Base-by-base conservation (phyloP, 352 stramenopile species). In the Phytophthora sp. region DNA sequence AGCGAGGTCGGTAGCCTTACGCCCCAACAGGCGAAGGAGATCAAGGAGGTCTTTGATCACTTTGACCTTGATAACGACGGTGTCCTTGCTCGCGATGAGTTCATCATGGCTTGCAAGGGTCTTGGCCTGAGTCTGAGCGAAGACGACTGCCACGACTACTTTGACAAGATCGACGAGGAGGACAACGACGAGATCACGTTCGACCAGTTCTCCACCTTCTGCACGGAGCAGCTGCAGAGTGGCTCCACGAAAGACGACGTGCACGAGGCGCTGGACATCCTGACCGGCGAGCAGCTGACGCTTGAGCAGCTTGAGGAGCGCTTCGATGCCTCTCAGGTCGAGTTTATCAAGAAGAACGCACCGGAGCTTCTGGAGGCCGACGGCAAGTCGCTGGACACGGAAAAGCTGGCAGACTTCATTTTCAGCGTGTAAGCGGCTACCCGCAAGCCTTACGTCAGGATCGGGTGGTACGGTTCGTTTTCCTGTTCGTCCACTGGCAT, bases 81-180 rank as follows among this genome's bases (percentile, higher is more conserved):
- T 49, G 84, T 92, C 24, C 69, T 97, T 11, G 86, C 84, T 23
- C 87, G 91, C 21, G 86, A 94, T 20, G 90, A 97, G 64, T 96
- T 97, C 38, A 95, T 94, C 69, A 96, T 96, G 82, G 90, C 88
- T 12, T 96, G 88, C 76, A 95, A 95, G 66, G 90, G 81, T 37
- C 82, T 96, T 20, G 90, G 90, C 27, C 66, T 97, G 50, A 88
- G 77, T 55, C 66, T 97, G 41, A 94, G 84, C 43, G 88, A 97
- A 38, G 84, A 96, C 49, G 89, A 96, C 27, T 94, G 88, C 66
- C 88, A 96, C 68, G 79, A 92, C 59, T 79, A 89, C 67, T 96
- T 96, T 41, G 87, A 95, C 69, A 92, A 92, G 72, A 79, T 94
- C 24, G 88, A 94, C 61, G 70, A 79, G 37, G 77, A 93, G 31